These are phyloP conservation scores for Nannochloropsis granulata DNA, from an alignment of 108 stramenopile genomes.

Conservation along the genomic window DNA sequence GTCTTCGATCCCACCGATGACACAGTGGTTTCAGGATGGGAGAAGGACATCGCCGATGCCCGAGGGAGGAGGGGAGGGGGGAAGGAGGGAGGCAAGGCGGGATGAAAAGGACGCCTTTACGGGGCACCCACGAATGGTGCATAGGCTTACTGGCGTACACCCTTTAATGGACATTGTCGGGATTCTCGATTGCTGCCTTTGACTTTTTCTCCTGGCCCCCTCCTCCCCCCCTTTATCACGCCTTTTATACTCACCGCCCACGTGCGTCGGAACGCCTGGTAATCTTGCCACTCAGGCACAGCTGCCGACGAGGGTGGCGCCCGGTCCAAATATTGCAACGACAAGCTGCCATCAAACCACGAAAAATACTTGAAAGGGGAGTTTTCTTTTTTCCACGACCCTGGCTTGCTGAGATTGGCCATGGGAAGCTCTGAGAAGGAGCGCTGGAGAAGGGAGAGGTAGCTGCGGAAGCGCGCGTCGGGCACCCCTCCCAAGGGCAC, in stretches of 20 bases:
- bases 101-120: not conserved
- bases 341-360: not conserved
- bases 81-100: not conserved
- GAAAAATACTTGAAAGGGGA: not conserved
- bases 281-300: not conserved
- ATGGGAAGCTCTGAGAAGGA: not conserved
- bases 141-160: too few species aligned
- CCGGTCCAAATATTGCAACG: not conserved
- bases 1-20: too few species aligned
- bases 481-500: not conserved
- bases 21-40: too few species aligned
- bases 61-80: not conserved
- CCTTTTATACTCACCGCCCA: not conserved
- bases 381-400: not conserved
- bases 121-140: too few species aligned
- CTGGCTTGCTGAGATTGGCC: not conserved
- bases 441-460: not conserved
- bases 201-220: too few species aligned
- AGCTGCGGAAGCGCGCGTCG: not conserved
- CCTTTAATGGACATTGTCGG: too few species aligned
- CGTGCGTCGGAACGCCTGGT: not conserved
- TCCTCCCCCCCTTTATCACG: too few species aligned
- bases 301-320: not conserved
- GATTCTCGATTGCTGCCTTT: too few species aligned
- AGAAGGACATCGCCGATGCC: not conserved